These are phyloP conservation scores for Solanum virginianum DNA, from an alignment of 257 asterid species.

Conservation along the genomic window DNA sequence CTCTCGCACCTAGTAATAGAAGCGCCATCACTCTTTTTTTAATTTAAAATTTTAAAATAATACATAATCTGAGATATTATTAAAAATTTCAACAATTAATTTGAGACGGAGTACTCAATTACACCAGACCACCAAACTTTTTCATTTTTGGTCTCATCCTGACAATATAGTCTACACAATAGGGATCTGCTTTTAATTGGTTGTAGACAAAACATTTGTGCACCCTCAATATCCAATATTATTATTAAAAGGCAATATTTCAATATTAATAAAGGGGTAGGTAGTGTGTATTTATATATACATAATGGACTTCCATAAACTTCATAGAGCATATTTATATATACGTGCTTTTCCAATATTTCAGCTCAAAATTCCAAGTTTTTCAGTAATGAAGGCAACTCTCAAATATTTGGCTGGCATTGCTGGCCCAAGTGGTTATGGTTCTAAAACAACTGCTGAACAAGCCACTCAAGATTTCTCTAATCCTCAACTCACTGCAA, in stretches of 20 bases:
- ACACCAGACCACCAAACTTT: constrained; percentile 35
- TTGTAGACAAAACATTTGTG: background rate
- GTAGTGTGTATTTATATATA: background rate
- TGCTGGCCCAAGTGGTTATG: constrained; percentile 77
- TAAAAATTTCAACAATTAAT: too few relatives aligned
- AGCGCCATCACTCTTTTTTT: too few relatives aligned
- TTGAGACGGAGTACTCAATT: constrained; percentile 4
- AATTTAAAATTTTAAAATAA: too few relatives aligned
- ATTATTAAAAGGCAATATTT: background rate
- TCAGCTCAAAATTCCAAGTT: constrained; percentile 27
- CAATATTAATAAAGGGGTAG: background rate
- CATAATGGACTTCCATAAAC: constrained; percentile 32
- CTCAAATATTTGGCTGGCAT: constrained; percentile 69
- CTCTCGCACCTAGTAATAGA: too few relatives aligned
- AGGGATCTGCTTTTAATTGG: background rate
- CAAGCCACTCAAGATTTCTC: constrained; percentile 36
- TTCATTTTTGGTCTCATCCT: background rate
- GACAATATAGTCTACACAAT: background rate
- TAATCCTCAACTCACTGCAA: constrained; percentile 52
- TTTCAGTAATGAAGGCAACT: constrained; percentile 47
- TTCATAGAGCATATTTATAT: constrained; percentile 32
- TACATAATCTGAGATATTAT: too few relatives aligned
- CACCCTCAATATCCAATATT: background rate
- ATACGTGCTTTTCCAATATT: constrained; percentile 33
- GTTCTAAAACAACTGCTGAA: constrained; percentile 67